phyloP scores from a whole-genome alignment of 1,284 basidiomycete species.

The Moesziomyces globuligerus region DNA sequence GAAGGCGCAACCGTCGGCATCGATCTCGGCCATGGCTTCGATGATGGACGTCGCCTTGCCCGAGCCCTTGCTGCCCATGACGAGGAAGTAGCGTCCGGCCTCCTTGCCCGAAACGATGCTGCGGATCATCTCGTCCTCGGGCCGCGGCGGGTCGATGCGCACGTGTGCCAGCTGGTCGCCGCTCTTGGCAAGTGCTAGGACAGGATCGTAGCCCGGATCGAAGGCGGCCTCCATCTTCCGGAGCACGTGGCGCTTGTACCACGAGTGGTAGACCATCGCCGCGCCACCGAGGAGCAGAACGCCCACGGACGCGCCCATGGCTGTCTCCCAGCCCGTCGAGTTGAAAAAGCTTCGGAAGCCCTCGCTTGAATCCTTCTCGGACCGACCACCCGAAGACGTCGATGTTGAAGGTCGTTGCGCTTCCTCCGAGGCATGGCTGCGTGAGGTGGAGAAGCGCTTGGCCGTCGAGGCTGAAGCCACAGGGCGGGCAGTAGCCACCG shows the following conservation, averaged over 20 bases:
- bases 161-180: constrained; percentile 56
- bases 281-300: constrained; percentile 60
- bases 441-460: constrained; percentile 5
- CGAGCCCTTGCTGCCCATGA: constrained; percentile 60
- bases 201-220: constrained; percentile 61
- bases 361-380: constrained; percentile 24
- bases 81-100: constrained; percentile 58
- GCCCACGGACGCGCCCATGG: constrained; percentile 60
- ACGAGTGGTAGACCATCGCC: constrained; percentile 57
- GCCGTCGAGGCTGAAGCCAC: not conserved
- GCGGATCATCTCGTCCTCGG: constrained; percentile 57
- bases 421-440: constrained; percentile 6
- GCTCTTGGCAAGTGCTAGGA: constrained; percentile 52
- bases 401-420: constrained; percentile 8
- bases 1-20: constrained; percentile 62
- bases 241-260: constrained; percentile 59
- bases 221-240: constrained; percentile 63
- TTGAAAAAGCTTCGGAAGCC: constrained; percentile 54
- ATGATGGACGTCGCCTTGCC: constrained; percentile 61
- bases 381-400: constrained; percentile 6
- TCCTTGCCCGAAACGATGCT: constrained; percentile 60
- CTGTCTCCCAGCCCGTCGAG: constrained; percentile 62
- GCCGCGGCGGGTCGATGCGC: constrained; percentile 44
- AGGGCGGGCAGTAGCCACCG: not conserved
- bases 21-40: constrained; percentile 55